These are phyloP conservation scores for Rhizopus stolonifer DNA, from an alignment of 371 early-diverging fungal genomes.

Conservation along the genomic window DNA sequence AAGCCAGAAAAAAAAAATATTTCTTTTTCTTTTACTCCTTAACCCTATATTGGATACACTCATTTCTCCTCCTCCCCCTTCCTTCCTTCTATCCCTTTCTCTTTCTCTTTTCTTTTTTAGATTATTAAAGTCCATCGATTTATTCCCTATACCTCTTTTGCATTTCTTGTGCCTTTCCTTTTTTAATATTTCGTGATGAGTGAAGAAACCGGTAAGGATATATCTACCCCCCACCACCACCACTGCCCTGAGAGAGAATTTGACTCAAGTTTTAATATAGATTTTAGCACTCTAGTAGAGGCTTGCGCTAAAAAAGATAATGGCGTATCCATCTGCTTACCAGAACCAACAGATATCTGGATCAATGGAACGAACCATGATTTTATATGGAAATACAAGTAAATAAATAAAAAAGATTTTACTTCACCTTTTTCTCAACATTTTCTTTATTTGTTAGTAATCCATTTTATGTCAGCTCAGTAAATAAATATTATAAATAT, in stretches of 20 bases:
- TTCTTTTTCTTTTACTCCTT: too few species aligned
- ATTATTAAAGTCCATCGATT: too few species aligned
- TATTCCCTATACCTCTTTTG: too few species aligned
- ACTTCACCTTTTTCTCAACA: not conserved
- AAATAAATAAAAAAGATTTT: constrained; percentile 1
- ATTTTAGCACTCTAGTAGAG: constrained; percentile 11
- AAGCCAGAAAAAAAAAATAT: too few species aligned
- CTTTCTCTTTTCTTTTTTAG: too few species aligned
- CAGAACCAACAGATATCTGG: constrained; percentile 32
- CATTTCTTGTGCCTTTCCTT: too few species aligned
- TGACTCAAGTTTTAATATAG: constrained; percentile 7
- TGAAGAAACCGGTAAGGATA: not conserved
- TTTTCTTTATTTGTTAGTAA: constrained; percentile 19
- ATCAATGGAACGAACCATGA: constrained; percentile 29
- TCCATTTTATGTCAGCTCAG: constrained; percentile 34
- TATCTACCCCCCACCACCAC: too few species aligned
- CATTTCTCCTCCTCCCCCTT: too few species aligned
- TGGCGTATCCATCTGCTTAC: constrained; percentile 27
- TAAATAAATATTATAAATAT: constrained; percentile 17
- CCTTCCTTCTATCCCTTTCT: too few species aligned
- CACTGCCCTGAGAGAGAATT: too few species aligned
- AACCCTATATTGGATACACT: too few species aligned
- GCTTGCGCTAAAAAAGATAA: constrained; percentile 31
- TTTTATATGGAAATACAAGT: constrained; percentile 46
- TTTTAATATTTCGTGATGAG: too few species aligned